Evolutionary conservation across 2,329 filamentous ascomycete genomes (phyloP), one percentile per base, ranked within the genome.

Genomic region (Verticillium nonalfalfae): DNA sequence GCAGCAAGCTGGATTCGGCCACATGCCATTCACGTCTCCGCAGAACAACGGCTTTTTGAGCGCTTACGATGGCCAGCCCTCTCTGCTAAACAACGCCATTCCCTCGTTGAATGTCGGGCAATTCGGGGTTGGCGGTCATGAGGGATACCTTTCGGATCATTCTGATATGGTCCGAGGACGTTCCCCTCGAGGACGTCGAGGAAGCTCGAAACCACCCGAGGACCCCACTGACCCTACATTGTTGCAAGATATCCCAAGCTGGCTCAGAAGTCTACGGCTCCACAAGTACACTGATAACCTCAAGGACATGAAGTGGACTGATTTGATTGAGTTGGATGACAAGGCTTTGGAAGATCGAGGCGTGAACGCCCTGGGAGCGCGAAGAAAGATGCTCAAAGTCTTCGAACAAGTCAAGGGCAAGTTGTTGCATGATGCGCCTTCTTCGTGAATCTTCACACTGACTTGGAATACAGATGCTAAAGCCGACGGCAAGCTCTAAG

Each of bases 231-330:
- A 99, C 75, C 90, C 90, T 15, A 87, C 84, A 52, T 84, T 99
- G 63, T 83, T 99, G 68, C 91, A 96, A 77, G 95, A 99, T 72
- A 97, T 99, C 68, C 94, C 95, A 60, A 90, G 88, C 74, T 99
- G 95, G 95, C 85, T 99, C 70, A 88, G 95, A 73, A 97, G 93
- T 74, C 83, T 98, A 72, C 88, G 95, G 63, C 82, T 99, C 70
- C 95, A 99, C 82, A 99, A 99, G 81, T 99, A 99, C 77, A 99
- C 95, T 10, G 95, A 99, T 68, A 96, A 98, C 69, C 79, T 99
- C 66, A 99, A 98, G 78, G 94, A 98, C 71, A 86, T 98, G 81
- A 93, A 95, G 71, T 99, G 95, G 95, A 90, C 89, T 34, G 95
- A 99, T 60, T 78, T 99, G 68, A 81, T 99, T 63, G 90, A 95